These are phyloP conservation scores for Kondoa subrosea DNA, from an alignment of 768 basidiomycete genomes.

Conservation along the genomic window DNA sequence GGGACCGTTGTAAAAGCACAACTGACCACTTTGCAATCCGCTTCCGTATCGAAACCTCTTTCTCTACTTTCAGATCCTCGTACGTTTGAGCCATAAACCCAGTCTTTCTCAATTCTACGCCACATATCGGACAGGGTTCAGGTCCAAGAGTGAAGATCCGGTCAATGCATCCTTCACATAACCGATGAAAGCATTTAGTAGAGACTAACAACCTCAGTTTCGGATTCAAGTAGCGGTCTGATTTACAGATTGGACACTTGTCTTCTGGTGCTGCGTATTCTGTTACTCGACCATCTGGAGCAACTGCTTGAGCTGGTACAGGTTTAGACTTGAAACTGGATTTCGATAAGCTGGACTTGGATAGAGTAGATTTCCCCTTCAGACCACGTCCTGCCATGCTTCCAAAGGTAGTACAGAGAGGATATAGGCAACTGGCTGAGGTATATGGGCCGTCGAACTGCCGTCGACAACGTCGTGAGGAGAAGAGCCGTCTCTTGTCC, in stretches of 20 bases:
- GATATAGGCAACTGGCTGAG: too few species aligned
- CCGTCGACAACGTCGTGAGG: too few species aligned
- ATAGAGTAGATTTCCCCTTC: background rate
- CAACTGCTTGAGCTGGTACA: background rate
- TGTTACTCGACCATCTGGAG: background rate
- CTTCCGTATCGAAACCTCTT: constrained; percentile 76
- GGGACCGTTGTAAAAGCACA: background rate
- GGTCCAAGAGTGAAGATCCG: constrained; percentile 87
- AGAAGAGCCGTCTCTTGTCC: too few species aligned
- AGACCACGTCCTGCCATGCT: too few species aligned
- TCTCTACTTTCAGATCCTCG: constrained; percentile 78
- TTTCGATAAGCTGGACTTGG: background rate
- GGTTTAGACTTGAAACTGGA: background rate
- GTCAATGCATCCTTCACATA: constrained; percentile 99
- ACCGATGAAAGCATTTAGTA: constrained; percentile 86
- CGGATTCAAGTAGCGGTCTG: constrained; percentile 85
- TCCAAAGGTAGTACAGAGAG: too few species aligned
- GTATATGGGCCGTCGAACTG: too few species aligned
- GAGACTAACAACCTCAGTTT: constrained; percentile 84
- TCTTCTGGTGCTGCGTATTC: constrained; percentile 35
- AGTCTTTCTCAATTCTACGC: constrained; percentile 66
- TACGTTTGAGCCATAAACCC: constrained; percentile 94
- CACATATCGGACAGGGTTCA: constrained; percentile 87
- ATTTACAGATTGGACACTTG: constrained; percentile 92
- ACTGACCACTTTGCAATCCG: constrained; percentile 75